A percentile compares a stretch with the other conserved stretches of the same genome.
phyloP scores from a whole-genome alignment of 257 asterid genomes.

The Solanum paucissectum region DNA sequence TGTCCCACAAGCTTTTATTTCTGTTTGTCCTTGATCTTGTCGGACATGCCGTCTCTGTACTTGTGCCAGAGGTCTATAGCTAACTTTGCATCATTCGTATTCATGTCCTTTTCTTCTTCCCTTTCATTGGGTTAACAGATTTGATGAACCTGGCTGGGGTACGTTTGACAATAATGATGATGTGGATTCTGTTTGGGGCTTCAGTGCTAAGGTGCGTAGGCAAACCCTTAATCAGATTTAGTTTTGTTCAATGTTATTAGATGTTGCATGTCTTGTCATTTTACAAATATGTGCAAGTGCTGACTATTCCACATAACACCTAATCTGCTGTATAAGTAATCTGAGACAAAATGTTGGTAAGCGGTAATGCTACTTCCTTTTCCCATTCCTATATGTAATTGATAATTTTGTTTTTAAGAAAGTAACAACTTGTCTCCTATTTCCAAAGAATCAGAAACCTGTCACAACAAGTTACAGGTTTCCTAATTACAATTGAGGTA shows the following conservation, averaged over 20 bases:
- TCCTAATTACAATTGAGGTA: neutral
- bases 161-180: slow-evolving; percentile 82
- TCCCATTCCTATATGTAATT: neutral
- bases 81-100: neutral
- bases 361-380: neutral
- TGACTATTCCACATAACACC: neutral
- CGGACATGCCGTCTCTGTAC: neutral
- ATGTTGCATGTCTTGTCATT: neutral
- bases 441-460: neutral
- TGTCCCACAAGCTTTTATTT: neutral
- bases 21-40: neutral
- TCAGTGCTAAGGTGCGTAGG: slow-evolving; percentile 64
- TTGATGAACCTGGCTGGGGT: slow-evolving; percentile 86
- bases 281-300: neutral
- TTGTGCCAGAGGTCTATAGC: neutral
- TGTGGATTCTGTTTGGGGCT: slow-evolving; percentile 97
- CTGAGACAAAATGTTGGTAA: neutral
- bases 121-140: slow-evolving; percentile 32
- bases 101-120: slow-evolving; percentile 7
- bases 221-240: neutral
- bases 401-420: neutral
- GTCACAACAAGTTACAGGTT: neutral
- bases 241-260: neutral
- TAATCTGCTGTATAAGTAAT: neutral
- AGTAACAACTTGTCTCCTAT: neutral